phyloP scores from a whole-genome alignment of 148 eudicot species.

The Fagopyrum homotropicum region DNA sequence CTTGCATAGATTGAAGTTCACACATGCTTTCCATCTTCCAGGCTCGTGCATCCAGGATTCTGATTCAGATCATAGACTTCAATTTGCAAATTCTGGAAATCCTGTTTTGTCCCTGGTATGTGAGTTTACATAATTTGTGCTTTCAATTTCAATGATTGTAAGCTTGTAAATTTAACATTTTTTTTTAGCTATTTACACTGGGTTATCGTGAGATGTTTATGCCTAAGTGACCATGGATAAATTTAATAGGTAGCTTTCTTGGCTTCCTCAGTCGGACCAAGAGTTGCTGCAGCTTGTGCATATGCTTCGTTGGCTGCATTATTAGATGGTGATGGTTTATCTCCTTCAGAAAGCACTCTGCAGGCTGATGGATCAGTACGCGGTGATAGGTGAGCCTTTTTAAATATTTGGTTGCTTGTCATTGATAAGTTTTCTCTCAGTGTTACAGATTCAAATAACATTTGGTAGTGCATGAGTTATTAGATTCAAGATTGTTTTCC shows the following conservation, averaged over 20 bases:
- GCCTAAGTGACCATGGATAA: constrained; percentile 21
- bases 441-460: background rate
- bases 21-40: constrained; percentile 25
- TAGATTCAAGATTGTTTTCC: background rate
- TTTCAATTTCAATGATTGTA: constrained; percentile 1
- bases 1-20: constrained; percentile 11
- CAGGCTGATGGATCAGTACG: constrained; percentile 27
- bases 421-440: background rate
- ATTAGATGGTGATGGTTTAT: constrained; percentile 39
- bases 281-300: constrained; percentile 98
- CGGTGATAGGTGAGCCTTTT: constrained; percentile 38
- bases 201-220: constrained; percentile 5
- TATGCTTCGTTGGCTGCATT: constrained; percentile 81
- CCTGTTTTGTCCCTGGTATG: constrained; percentile 87
- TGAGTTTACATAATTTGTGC: constrained; percentile 11
- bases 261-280: constrained; percentile 89
- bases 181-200: constrained; percentile 7
- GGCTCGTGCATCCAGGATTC: constrained; percentile 39
- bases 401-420: background rate
- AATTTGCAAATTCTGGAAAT: constrained; percentile 70
- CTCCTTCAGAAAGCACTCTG: constrained; percentile 13
- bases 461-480: background rate
- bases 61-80: constrained; percentile 51
- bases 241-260: constrained; percentile 73
- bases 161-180: background rate